Evolutionary conservation across 768 basidiomycete species (phyloP), one percentile per base, ranked within the genome.

Genomic region (Amanita pallidorosea): DNA sequence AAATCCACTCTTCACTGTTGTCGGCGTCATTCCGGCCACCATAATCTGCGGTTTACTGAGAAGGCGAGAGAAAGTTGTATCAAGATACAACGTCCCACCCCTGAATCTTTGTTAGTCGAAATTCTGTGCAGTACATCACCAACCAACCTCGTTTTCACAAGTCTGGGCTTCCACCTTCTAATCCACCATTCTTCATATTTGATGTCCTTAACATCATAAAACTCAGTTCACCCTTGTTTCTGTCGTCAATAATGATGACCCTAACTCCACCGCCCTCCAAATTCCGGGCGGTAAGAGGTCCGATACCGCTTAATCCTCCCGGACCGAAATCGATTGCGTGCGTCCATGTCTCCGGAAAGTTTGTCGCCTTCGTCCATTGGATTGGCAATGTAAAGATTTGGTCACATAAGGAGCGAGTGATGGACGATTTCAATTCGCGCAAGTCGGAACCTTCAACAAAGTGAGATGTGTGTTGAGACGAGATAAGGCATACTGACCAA

Each of bases 11-110:
- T 94, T 85, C 56, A 99, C 96, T 29, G 96, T 99, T 1, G 86
- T 86, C 0, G 96, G 96, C 0, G 96, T 99, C 96, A 99, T 98
- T 53, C 96, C 96, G 45, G 94, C 95, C 35, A 99, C 93, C 96
- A 98, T 98, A 67, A 99, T 86, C 33, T 96, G 96, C 3, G 96
- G 83, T 70, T 98, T 99, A 59, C 92, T 90, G 38, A 99, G 68
- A 40, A 99, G 78, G 53, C 96, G 88, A 45, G 95, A 95, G 77
- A 97, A 95, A 4, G 92, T 86, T 0, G 95, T 97, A 66, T 99
- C 93, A 59, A 99, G 76, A 65, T 94, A 85, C 48, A 98, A 71
- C 54, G 79, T 83, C 33, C 96, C 96, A 67, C 97, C 92, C 57
- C 89, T 95, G 13, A 53, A n/a, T 33, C 48, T 55, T 11, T 12